Conservation (phyloP, 352 stramenopile species). For the Hyaloperonospora brassicae region DNA sequence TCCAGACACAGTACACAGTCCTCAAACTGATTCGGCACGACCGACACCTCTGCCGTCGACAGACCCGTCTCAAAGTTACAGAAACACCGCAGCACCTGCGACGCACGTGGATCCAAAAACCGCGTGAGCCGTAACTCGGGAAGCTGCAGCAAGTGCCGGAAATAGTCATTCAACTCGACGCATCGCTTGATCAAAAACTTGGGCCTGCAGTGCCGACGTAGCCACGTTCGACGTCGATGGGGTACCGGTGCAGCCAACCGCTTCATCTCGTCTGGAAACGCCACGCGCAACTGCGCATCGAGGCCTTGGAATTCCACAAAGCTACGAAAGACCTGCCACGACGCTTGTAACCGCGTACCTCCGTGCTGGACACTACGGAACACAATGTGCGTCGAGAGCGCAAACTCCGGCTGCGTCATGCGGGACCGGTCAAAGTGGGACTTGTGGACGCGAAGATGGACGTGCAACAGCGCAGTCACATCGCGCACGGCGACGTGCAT, state of each 20-base stretch:
- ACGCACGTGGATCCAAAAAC: slow-evolving; percentile 63
- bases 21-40: slow-evolving; percentile 36
- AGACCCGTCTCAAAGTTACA: slow-evolving; percentile 78
- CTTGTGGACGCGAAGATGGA: slow-evolving; percentile 44
- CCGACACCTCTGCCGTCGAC: slow-evolving; percentile 24
- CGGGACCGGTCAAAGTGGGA: slow-evolving; percentile 67
- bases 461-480: slow-evolving; percentile 58
- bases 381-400: slow-evolving; percentile 46
- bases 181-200: slow-evolving; percentile 54
- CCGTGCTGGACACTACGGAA: slow-evolving; percentile 60
- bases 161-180: slow-evolving; percentile 58
- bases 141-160: slow-evolving; percentile 32
- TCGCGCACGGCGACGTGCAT: slow-evolving; percentile 40
- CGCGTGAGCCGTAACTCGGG: slow-evolving; percentile 50
- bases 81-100: slow-evolving; percentile 69
- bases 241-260: slow-evolving; percentile 35
- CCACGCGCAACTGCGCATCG: slow-evolving; percentile 56
- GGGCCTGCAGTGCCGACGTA: slow-evolving; percentile 46
- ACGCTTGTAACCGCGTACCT: slow-evolving; percentile 41
- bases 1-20: slow-evolving; percentile 54
- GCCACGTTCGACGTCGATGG: slow-evolving; percentile 51
- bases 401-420: slow-evolving; percentile 77
- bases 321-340: slow-evolving; percentile 53
- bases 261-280: slow-evolving; percentile 59
- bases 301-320: slow-evolving; percentile 73